Evolutionary conservation across 176 grass and related monocot species (phyloP).

Genomic region (Zoysia japonica): DNA sequence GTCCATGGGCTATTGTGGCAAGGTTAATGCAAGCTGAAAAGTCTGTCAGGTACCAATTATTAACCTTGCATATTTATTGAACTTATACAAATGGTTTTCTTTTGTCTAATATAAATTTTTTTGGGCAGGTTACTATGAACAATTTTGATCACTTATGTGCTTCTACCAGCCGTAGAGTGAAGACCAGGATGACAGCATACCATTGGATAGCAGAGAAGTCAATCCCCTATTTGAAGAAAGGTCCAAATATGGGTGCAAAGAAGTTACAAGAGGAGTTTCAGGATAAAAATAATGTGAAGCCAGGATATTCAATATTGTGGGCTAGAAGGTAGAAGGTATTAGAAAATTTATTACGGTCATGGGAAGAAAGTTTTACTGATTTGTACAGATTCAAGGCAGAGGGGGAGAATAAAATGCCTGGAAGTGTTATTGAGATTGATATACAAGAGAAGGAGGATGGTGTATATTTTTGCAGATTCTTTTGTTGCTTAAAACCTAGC

Average conservation of each 20-base stretch:
- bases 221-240: not conserved
- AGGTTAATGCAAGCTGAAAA: too few species aligned
- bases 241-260: too few species aligned
- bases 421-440: not conserved
- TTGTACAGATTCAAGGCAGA: slow-evolving; percentile 15
- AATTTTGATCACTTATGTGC: not conserved
- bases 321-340: not conserved
- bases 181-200: not conserved
- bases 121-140: too few species aligned
- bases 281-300: not conserved
- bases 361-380: not conserved
- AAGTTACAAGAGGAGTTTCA: not conserved
- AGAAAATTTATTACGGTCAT: not conserved
- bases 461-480: not conserved
- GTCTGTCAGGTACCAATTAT: too few species aligned
- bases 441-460: not conserved
- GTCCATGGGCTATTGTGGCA: too few species aligned
- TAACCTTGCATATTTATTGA: too few species aligned
- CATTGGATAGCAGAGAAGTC: not conserved
- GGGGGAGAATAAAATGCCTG: not conserved
- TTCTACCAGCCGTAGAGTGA: not conserved
- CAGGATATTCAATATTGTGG: not conserved
- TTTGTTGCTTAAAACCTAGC: not conserved
- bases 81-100: too few species aligned
- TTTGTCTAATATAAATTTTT: too few species aligned